Conservation (phyloP, 192 early-diverging fungal species). For the Physocladia obscura region DNA sequence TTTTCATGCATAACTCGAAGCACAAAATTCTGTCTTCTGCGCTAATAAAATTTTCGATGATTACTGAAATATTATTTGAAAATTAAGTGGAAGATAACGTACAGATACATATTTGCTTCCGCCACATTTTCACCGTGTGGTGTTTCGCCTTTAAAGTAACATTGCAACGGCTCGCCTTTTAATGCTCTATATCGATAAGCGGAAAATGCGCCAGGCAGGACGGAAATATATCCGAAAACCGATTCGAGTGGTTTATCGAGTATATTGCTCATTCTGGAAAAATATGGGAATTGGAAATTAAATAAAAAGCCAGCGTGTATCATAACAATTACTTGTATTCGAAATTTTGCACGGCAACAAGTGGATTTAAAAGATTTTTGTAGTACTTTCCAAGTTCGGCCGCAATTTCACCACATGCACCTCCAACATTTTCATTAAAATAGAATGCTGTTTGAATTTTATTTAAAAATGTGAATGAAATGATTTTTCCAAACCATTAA, state of each 20-base stretch:
- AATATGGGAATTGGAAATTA: constrained; percentile 25
- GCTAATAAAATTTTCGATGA: neutral
- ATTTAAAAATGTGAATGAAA: neutral
- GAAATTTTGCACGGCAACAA: constrained; percentile 80
- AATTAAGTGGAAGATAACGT: constrained; percentile 49
- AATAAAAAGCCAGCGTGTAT: constrained; percentile 42
- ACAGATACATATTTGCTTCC: constrained; percentile 29
- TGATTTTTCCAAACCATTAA: constrained; percentile 29
- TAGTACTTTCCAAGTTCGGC: constrained; percentile 58
- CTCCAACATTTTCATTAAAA: constrained; percentile 65
- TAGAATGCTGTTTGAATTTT: constrained; percentile 56
- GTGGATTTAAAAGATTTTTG: constrained; percentile 65
- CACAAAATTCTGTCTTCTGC: constrained; percentile 79
- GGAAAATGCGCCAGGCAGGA: constrained; percentile 84
- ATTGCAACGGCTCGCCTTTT: constrained; percentile 65
- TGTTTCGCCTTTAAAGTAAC: constrained; percentile 77
- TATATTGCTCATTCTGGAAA: constrained; percentile 72
- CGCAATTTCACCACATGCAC: constrained; percentile 78
- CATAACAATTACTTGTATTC: constrained; percentile 60
- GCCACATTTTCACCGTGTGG: constrained; percentile 53
- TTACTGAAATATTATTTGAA: constrained; percentile 68
- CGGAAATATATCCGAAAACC: constrained; percentile 93
- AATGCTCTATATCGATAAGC: constrained; percentile 76
- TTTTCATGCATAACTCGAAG: constrained; percentile 76
- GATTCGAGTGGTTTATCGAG: constrained; percentile 83